Evolutionary conservation across 352 stramenopile genomes (phyloP).

Genomic region (Phytopythium vexans): DNA sequence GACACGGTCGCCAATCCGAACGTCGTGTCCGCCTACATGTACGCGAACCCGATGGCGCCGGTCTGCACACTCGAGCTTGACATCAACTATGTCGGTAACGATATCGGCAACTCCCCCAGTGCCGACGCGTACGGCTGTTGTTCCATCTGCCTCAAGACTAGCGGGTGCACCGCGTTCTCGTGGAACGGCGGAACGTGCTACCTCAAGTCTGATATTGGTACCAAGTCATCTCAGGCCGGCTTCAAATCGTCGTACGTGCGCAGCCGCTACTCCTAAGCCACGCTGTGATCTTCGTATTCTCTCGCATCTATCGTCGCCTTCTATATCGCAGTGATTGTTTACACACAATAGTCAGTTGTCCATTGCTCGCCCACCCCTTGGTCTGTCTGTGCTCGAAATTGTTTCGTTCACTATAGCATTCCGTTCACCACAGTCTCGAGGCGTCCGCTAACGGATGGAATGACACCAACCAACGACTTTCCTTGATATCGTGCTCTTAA

Average conservation of each 20-base stretch:
- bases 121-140: conserved; percentile 15
- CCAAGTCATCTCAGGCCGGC: conserved; percentile 6
- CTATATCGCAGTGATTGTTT: too few relatives aligned
- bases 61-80: conserved; percentile 15
- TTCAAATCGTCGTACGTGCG: conserved; percentile 5
- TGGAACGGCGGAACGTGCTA: conserved; percentile 55
- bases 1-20: conserved; percentile 8
- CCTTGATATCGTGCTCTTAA: neutral
- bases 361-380: too few relatives aligned
- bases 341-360: too few relatives aligned
- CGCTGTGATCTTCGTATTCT: neutral
- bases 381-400: too few relatives aligned
- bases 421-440: too few relatives aligned
- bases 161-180: conserved; percentile 29
- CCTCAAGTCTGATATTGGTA: conserved; percentile 43
- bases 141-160: conserved; percentile 12
- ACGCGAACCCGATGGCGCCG: conserved; percentile 9
- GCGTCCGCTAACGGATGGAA: too few relatives aligned
- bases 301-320: too few relatives aligned
- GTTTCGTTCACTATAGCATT: too few relatives aligned
- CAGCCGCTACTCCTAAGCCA: too few relatives aligned
- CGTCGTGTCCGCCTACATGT: conserved; percentile 9
- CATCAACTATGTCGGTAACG: conserved; percentile 19
- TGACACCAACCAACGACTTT: too few relatives aligned
- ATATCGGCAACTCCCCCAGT: conserved; percentile 10